Evolutionary conservation across 2,329 filamentous ascomycete species (phyloP).

Genomic region (Colletotrichum coccodes): DNA sequence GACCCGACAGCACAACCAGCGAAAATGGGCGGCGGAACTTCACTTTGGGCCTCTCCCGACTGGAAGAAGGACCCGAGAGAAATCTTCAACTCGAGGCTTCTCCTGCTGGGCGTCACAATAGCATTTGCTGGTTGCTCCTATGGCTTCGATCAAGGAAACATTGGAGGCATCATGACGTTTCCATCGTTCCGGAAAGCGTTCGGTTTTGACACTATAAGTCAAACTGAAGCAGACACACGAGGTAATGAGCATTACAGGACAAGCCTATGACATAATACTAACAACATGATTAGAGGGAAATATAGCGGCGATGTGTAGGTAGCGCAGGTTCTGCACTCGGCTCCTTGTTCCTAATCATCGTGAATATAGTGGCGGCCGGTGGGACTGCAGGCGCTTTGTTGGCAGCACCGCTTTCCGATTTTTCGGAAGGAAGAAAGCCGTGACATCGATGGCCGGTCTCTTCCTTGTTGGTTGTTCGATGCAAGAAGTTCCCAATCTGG

Average conservation of each 20-base stretch:
- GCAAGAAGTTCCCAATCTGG: conserved; percentile 47
- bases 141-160: conserved; percentile 51
- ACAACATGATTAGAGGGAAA: conserved; percentile 36
- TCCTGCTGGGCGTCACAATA: conserved; percentile 44
- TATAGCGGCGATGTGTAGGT: conserved; percentile 45
- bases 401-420: conserved; percentile 48
- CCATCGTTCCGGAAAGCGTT: conserved; percentile 48
- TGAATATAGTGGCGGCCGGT: conserved; percentile 44
- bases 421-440: conserved; percentile 47
- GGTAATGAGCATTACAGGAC: background rate
- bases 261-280: background rate
- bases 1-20: background rate
- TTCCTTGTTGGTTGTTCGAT: conserved; percentile 46
- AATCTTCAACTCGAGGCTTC: conserved; percentile 48
- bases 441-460: conserved; percentile 43
- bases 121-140: conserved; percentile 50
- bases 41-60: conserved; percentile 48
- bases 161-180: conserved; percentile 49
- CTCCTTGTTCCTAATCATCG: conserved; percentile 11
- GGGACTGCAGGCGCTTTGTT: conserved; percentile 48
- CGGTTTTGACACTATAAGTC: conserved; percentile 42
- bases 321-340: too few species aligned
- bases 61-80: conserved; percentile 46
- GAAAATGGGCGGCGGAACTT: conserved; percentile 49
- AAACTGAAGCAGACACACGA: conserved; percentile 40